A percentile compares a stretch with the other conserved stretches of the same genome.
Evolutionary conservation across 495 filamentous ascomycete genomes (phyloP).

Genomic region (Penicillium crystallinum): DNA sequence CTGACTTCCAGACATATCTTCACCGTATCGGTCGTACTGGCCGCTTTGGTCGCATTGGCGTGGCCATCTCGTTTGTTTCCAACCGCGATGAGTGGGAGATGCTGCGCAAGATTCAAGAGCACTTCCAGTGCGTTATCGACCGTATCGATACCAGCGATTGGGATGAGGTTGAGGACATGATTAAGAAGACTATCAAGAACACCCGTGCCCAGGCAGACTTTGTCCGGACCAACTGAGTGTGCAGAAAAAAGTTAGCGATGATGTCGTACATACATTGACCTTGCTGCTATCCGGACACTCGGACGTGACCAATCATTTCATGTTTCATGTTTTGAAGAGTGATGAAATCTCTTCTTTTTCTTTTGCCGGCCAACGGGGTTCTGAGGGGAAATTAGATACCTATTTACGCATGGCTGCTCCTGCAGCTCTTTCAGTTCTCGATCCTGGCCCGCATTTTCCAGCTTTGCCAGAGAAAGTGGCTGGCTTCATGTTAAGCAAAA

Average conservation of each 20-base stretch:
- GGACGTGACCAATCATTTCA: slow-evolving; percentile 3
- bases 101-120: slow-evolving; percentile 68
- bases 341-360: slow-evolving; percentile 21
- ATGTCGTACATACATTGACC: background rate
- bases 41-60: slow-evolving; percentile 95
- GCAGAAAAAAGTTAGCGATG: background rate
- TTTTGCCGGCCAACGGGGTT: slow-evolving; percentile 16
- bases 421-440: background rate
- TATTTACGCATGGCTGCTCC: slow-evolving; percentile 13
- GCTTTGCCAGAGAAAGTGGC: background rate
- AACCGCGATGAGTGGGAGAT: slow-evolving; percentile 70
- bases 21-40: slow-evolving; percentile 97
- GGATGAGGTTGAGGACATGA: slow-evolving; percentile 75
- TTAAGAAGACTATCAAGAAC: slow-evolving; percentile 81
- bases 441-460: background rate
- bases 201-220: slow-evolving; percentile 62
- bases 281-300: background rate
- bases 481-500: background rate
- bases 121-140: slow-evolving; percentile 58
- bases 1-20: slow-evolving; percentile 91
- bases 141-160: slow-evolving; percentile 66
- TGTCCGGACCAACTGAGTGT: slow-evolving; percentile 1
- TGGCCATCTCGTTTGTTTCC: slow-evolving; percentile 85
- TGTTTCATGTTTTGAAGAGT: slow-evolving; percentile 27
- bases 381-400: slow-evolving; percentile 29